Conservation (phyloP, 2,329 filamentous ascomycete species). For the Mycogone perniciosa region DNA sequence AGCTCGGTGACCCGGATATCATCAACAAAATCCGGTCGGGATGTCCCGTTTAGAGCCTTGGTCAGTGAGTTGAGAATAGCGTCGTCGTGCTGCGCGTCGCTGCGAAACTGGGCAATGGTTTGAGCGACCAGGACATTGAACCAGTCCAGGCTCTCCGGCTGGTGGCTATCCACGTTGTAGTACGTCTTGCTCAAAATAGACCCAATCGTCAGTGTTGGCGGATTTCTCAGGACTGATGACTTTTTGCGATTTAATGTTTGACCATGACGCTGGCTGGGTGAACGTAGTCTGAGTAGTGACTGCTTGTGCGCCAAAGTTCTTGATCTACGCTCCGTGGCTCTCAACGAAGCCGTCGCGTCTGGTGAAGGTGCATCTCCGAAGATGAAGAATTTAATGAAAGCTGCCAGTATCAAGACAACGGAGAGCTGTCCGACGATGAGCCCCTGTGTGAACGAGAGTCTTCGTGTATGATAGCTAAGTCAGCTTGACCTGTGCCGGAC, state of each 20-base stretch:
- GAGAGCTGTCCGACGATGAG: conserved; percentile 90
- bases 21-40: conserved; percentile 84
- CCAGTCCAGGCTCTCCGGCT: conserved; percentile 96
- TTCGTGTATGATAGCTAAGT: conserved; percentile 27
- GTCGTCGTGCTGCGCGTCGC: conserved; percentile 86
- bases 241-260: conserved; percentile 55
- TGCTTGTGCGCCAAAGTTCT: conserved; percentile 70
- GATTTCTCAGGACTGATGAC: conserved; percentile 65
- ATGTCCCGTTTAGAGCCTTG: conserved; percentile 77
- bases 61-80: conserved; percentile 82
- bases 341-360: conserved; percentile 69
- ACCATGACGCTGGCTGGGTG: conserved; percentile 34
- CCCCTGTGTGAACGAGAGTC: conserved; percentile 86
- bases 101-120: conserved; percentile 90
- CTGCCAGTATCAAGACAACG: conserved; percentile 81
- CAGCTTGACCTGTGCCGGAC: background rate
- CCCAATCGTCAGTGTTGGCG: conserved; percentile 76
- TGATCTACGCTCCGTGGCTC: conserved; percentile 67
- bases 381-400: conserved; percentile 99
- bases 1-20: conserved; percentile 92
- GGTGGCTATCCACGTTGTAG: conserved; percentile 92
- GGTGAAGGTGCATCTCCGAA: conserved; percentile 88
- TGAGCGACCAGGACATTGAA: conserved; percentile 97
- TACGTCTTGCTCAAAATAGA: conserved; percentile 96
- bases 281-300: conserved; percentile 59